These are phyloP conservation scores for Sphaerulina populicola DNA, from an alignment of 2,329 filamentous ascomycete genomes.

Conservation along the genomic window DNA sequence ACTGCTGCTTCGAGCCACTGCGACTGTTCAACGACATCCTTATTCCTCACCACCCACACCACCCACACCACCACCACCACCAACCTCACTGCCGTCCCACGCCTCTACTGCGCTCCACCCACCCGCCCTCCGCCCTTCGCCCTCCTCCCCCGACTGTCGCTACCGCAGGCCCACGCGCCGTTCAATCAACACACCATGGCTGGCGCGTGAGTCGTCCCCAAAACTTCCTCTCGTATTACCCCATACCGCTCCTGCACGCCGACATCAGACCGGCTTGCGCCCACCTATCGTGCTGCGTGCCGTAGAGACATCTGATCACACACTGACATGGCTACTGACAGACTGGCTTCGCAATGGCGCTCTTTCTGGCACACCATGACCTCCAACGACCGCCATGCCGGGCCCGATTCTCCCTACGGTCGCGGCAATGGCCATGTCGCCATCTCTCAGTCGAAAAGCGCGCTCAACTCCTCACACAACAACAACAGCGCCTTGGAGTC, in stretches of 20 bases:
- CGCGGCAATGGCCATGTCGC: slow-evolving; percentile 80
- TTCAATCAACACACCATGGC: slow-evolving; percentile 8
- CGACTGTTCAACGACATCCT: no score
- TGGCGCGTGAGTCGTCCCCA: slow-evolving; percentile 10
- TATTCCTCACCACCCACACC: no score
- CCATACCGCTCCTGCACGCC: slow-evolving; percentile 5
- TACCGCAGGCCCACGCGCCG: slow-evolving; percentile 8
- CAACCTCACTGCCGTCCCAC: no score
- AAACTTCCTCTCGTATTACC: slow-evolving; percentile 11
- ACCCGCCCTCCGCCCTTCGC: neutral
- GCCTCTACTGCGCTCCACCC: neutral
- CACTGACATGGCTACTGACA: slow-evolving; percentile 14
- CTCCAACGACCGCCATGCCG: slow-evolving; percentile 74
- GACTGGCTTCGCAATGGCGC: slow-evolving; percentile 62
- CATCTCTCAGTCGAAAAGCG: slow-evolving; percentile 69
- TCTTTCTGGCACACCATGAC: slow-evolving; percentile 88
- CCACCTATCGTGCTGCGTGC: neutral
- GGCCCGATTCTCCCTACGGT: slow-evolving; percentile 85
- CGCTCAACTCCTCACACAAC: slow-evolving; percentile 70
- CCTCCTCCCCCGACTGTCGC: slow-evolving; percentile 7
- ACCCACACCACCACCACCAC: no score
- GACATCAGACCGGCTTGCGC: neutral
- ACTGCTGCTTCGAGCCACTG: no score
- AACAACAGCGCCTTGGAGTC: slow-evolving; percentile 81
- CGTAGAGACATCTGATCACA: neutral